Base-by-base conservation (phyloP, 2,329 filamentous ascomycete genomes). In the Fusarium xyrophilum region DNA sequence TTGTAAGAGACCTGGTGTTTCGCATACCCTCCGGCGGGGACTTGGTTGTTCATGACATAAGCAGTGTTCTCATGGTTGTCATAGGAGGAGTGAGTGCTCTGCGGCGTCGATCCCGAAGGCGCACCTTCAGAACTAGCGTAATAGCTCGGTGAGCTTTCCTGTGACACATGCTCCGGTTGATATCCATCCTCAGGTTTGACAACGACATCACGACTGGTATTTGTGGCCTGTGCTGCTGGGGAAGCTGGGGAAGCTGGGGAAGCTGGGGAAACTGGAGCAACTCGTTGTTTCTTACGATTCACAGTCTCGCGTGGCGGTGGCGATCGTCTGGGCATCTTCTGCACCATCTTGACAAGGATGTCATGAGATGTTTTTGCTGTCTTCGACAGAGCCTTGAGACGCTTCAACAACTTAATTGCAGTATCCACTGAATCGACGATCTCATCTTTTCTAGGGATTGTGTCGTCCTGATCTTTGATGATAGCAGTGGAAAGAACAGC, bases 401-500 rank as follows among this genome's bases (percentile, higher is more conserved):
- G 71, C 36, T 74, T 71, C 19, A 82, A 67, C 59, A 80, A 66
- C 6, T 63, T 69, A 12, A 81, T 72, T 0, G 79, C 75, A 7
- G 72, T 70, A 7, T 74, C 68, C 50, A 86, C 80, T 4, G 77
- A 75, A 19, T 79, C 39, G 75, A 73, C 35, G 3, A 84, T 77
- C 25, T 82, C 77, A 1, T 80, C 76, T 14, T 80, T 79, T 35
- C 76, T 78, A 2, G 79, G 77, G 6, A 84, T 77, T 8, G 73
- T 77, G 19, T 72, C 62, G 13, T 79, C 75, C 12, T 72, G 68
- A 39, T 86, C 84, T 63, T 86, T 84, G 12, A 84, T 79, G 9
- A 86, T 73, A 1, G 83, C 82, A 0, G 84, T 84, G 56, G 81
- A 84, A 5, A 86, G 73, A 33, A 83, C 77, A 2, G 83, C 81